Evolutionary conservation across 768 basidiomycete species (phyloP).

Genomic region (Calocybe indica): DNA sequence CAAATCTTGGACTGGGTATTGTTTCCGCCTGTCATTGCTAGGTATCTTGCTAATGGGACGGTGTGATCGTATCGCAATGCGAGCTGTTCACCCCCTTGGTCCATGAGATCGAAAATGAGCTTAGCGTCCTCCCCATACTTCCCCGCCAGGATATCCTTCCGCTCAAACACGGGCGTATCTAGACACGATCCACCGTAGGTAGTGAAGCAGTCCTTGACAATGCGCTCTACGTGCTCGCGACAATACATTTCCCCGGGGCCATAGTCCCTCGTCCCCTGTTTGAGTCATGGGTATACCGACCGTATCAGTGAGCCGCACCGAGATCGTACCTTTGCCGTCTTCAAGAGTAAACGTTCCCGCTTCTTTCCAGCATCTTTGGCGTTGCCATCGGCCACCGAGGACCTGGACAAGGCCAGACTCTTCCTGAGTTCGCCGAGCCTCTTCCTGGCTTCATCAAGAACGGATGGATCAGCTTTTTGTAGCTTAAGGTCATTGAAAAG

Average conservation of each 20-base stretch:
- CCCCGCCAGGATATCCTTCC: constrained; percentile 91
- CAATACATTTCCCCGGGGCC: constrained; percentile 90
- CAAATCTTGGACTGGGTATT: constrained; percentile 77
- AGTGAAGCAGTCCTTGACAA: constrained; percentile 83
- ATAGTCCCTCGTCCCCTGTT: constrained; percentile 91
- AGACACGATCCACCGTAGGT: constrained; percentile 87
- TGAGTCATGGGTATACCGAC: constrained; percentile 7
- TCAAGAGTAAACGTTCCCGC: constrained; percentile 70
- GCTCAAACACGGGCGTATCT: constrained; percentile 97
- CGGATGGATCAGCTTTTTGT: constrained; percentile 42
- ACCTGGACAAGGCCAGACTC: constrained; percentile 36
- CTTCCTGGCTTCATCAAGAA: constrained; percentile 60
- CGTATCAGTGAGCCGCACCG: neutral
- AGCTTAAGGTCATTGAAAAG: constrained; percentile 59
- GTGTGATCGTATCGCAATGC: constrained; percentile 95
- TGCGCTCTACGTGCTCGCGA: constrained; percentile 83
- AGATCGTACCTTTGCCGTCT: constrained; percentile 82
- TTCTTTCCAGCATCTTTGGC: constrained; percentile 38
- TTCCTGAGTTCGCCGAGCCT: constrained; percentile 67
- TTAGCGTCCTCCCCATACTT: constrained; percentile 98
- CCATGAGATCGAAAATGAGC: constrained; percentile 94
- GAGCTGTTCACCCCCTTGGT: constrained; percentile 96
- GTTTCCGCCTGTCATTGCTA: constrained; percentile 92
- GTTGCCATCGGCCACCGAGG: constrained; percentile 11
- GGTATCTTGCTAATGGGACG: constrained; percentile 90